Conservation (phyloP, 2,329 filamentous ascomycete genomes). For the Venturiaceae sp. region DNA sequence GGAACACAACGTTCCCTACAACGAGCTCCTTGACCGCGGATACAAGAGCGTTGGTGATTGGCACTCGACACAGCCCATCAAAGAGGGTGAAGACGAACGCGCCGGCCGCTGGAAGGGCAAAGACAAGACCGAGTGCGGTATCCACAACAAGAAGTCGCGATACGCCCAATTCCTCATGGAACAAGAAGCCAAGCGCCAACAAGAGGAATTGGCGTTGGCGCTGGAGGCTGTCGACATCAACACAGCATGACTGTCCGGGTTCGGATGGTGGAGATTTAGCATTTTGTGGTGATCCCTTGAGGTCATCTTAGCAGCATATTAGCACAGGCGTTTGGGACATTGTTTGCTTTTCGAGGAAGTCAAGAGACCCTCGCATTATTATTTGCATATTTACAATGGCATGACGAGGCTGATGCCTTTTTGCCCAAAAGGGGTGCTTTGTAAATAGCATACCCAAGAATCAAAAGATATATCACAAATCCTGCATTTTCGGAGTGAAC, state of each 20-base stretch:
- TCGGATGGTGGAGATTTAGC: neutral
- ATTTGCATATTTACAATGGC: neutral
- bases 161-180: constrained; percentile 79
- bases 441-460: neutral
- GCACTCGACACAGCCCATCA: constrained; percentile 89
- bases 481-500: no score
- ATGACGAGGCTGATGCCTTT: neutral
- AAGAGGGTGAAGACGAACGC: constrained; percentile 87
- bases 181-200: constrained; percentile 58
- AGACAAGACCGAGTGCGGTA: constrained; percentile 93
- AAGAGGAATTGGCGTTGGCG: constrained; percentile 38
- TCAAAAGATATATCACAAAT: neutral
- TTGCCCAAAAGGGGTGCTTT: neutral
- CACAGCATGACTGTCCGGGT: constrained; percentile 7
- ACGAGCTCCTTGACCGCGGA: constrained; percentile 79
- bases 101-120: constrained; percentile 96
- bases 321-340: constrained; percentile 30
- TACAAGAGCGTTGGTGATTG: constrained; percentile 98
- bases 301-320: constrained; percentile 22
- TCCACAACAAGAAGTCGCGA: constrained; percentile 94
- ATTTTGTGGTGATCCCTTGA: constrained; percentile 14
- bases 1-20: constrained; percentile 85
- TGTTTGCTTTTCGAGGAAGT: constrained; percentile 10
- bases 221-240: constrained; percentile 13
- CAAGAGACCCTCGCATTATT: neutral